Evolutionary conservation across 805 yeast species (phyloP).

Genomic region (Candida chauliodis): DNA sequence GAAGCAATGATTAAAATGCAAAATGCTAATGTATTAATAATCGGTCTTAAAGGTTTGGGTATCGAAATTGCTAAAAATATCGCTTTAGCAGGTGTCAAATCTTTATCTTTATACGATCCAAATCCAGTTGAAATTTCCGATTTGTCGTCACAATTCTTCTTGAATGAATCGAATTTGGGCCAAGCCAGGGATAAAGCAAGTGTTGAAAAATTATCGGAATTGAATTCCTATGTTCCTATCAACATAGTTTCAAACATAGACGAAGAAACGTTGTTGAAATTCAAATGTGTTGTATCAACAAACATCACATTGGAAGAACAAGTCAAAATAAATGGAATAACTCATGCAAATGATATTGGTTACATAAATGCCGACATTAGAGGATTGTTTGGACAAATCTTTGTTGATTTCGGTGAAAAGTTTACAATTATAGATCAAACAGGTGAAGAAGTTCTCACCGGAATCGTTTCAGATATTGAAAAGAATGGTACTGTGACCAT

Average conservation of each 20-base stretch:
- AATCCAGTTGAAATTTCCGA: slow-evolving; percentile 62
- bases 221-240: slow-evolving; percentile 89
- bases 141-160: slow-evolving; percentile 85
- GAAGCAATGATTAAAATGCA: slow-evolving; percentile 99
- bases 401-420: slow-evolving; percentile 83
- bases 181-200: slow-evolving; percentile 70
- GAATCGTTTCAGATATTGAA: slow-evolving; percentile 88
- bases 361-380: slow-evolving; percentile 78
- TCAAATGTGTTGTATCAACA: slow-evolving; percentile 84
- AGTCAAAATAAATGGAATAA: slow-evolving; percentile 65
- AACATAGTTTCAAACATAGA: slow-evolving; percentile 56
- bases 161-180: slow-evolving; percentile 71
- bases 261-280: slow-evolving; percentile 51
- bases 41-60: slow-evolving; percentile 92
- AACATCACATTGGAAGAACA: slow-evolving; percentile 70
- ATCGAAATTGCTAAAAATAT: slow-evolving; percentile 95
- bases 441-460: slow-evolving; percentile 89
- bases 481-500: slow-evolving; percentile 87
- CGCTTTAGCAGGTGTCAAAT: slow-evolving; percentile 95
- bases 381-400: slow-evolving; percentile 85
- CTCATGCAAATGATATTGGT: slow-evolving; percentile 71
- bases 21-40: slow-evolving; percentile 81
- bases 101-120: slow-evolving; percentile 83
- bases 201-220: slow-evolving; percentile 66
- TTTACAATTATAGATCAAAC: slow-evolving; percentile 80